Evolutionary conservation across 805 yeast species (phyloP).

Genomic region (Diddensiella santjacobensis): DNA sequence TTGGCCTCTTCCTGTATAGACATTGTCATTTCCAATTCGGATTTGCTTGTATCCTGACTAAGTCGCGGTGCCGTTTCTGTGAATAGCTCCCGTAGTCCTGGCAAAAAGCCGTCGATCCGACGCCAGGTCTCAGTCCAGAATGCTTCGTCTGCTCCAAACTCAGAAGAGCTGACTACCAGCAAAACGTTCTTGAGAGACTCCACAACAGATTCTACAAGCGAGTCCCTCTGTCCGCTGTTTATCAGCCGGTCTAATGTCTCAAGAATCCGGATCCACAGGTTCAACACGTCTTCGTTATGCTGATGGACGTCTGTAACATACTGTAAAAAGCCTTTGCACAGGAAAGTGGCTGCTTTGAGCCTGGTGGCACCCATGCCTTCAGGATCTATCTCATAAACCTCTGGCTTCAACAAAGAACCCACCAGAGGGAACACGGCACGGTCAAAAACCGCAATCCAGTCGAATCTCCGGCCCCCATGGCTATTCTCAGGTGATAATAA

Average conservation of each 20-base stretch:
- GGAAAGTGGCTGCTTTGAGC: conserved; percentile 58
- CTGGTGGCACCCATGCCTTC: conserved; percentile 64
- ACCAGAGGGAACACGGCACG: conserved; percentile 72
- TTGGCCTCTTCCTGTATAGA: too few species aligned
- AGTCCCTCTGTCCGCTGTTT: conserved; percentile 37
- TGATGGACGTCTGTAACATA: conserved; percentile 37
- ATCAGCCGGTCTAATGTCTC: conserved; percentile 39
- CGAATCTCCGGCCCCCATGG: conserved; percentile 13
- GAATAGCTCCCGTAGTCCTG: conserved; percentile 29
- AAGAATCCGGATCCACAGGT: conserved; percentile 36
- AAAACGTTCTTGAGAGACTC: conserved; percentile 42
- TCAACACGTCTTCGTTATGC: conserved; percentile 26
- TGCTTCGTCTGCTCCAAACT: conserved; percentile 30
- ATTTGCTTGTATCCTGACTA: too few species aligned
- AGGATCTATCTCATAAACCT: conserved; percentile 56
- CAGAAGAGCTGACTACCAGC: conserved; percentile 36
- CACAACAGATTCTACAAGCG: conserved; percentile 36
- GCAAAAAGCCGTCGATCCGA: conserved; percentile 36
- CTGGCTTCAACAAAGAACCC: conserved; percentile 62
- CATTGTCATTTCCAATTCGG: too few species aligned
- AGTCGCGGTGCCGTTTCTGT: too few species aligned
- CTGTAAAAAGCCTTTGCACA: conserved; percentile 61
- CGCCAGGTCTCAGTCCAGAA: conserved; percentile 39
- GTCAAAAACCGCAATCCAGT: conserved; percentile 51
- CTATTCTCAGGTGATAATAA: conserved; percentile 40